Evolutionary conservation across 2,329 filamentous ascomycete genomes (phyloP), one percentile per base, ranked within the genome.

Genomic region (Metarhizium anisopliae): DNA sequence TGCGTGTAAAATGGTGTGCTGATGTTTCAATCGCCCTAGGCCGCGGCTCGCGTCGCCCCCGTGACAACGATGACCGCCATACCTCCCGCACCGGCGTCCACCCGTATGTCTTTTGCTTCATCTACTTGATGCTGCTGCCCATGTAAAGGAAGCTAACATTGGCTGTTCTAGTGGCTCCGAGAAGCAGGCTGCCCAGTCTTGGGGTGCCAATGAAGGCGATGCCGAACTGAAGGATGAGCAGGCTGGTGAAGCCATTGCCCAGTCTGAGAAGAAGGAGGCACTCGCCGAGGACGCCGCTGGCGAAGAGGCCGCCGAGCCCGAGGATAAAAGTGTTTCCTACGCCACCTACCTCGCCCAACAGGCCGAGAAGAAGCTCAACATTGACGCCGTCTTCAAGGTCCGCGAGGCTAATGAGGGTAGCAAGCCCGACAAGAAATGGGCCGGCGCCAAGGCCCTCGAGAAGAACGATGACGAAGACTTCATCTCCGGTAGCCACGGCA

Each of bases 401-500:
- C 93, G 94, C 77, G 85, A 91, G 79, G 78, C 93, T 74, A 96
- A 97, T 80, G 92, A 96, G 80, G 92, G 92, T 68, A 82, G 79
- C 79, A 90, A 90, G 79, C 71, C 78, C 67, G 85, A 91, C 80
- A 93, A 94, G 84, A 94, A 96, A 83, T 96, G 92, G 89, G 89
- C 88, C 67, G 80, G 82, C 67, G 91, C 90, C 71, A 95, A 92
- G 80, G 70, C 80, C 57, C 77, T 88, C 56, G 70, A 75, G 69
- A 86, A 87, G 73, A 77, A 84, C 20, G 81, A 84, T 20, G 81
- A 82, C 55, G 85, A 90, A 66, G 84, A 87, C 65, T 96, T 89
- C 83, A 87, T 96, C 69, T 76, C 87, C 67, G 85, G 81, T 65
- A 73, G 80, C 63, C 80, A 78, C 60, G 87, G 86, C 77, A 96